A percentile compares a stretch with the other conserved stretches of the same genome.
Conservation (phyloP, 2,329 filamentous ascomycete genomes). For the Byssochlamys sp. region DNA sequence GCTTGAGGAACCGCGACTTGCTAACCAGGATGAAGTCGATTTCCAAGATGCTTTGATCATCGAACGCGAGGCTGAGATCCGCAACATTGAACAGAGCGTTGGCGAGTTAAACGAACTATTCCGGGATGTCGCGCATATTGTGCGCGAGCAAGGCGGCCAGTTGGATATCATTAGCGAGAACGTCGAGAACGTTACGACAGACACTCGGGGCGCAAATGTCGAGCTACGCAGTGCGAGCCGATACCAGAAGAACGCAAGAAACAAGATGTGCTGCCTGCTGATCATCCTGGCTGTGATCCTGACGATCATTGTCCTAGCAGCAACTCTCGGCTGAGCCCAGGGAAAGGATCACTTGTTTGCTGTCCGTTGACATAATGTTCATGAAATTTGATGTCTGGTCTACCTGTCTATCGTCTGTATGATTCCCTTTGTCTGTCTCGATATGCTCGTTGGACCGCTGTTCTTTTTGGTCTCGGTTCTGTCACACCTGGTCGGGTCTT, state of each 20-base stretch:
- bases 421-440: background rate
- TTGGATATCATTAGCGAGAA: slow-evolving; percentile 82
- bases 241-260: slow-evolving; percentile 90
- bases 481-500: background rate
- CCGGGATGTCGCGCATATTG: slow-evolving; percentile 94
- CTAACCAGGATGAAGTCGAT: slow-evolving; percentile 87
- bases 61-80: slow-evolving; percentile 91
- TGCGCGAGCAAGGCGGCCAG: slow-evolving; percentile 82
- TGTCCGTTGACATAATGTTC: slow-evolving; percentile 8
- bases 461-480: background rate
- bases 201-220: slow-evolving; percentile 74
- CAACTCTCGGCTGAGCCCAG: slow-evolving; percentile 56
- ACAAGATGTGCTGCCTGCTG: slow-evolving; percentile 86
- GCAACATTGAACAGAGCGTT: slow-evolving; percentile 93
- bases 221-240: slow-evolving; percentile 77
- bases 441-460: background rate
- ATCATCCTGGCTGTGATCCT: slow-evolving; percentile 81
- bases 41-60: slow-evolving; percentile 94
- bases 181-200: slow-evolving; percentile 69
- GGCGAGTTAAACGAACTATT: slow-evolving; percentile 94
- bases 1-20: slow-evolving; percentile 67
- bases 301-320: slow-evolving; percentile 79
- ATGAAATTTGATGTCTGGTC: slow-evolving; percentile 1
- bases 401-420: background rate
- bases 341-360: slow-evolving; percentile 14